Evolutionary conservation across 345 rosid genomes (phyloP).

Genomic region (Brassica juncea): DNA sequence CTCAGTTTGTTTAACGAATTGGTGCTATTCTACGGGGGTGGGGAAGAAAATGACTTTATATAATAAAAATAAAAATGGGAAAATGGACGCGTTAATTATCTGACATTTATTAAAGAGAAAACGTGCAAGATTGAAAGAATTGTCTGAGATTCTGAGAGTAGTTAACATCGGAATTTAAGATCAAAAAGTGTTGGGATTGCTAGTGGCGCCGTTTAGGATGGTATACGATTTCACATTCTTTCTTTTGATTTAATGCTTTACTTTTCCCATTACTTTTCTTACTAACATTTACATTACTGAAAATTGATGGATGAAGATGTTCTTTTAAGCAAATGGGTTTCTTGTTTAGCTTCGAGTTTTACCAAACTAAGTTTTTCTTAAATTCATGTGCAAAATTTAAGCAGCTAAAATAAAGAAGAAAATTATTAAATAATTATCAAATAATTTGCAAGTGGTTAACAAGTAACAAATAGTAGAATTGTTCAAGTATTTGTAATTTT

Average conservation of each 20-base stretch:
- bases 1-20: not conserved
- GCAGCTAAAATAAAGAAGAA: no score
- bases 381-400: no score
- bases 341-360: no score
- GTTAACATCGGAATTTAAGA: not conserved
- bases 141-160: not conserved
- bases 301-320: not conserved
- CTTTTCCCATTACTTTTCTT: not conserved
- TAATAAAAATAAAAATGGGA: not conserved
- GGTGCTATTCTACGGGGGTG: not conserved
- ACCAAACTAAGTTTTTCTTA: no score
- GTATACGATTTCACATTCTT: slow-evolving; percentile 7
- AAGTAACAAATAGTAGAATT: no score
- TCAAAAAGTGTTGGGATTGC: not conserved
- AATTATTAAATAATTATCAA: no score
- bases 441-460: no score
- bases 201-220: slow-evolving; percentile 29
- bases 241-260: not conserved
- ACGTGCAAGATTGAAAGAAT: not conserved
- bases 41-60: not conserved
- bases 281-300: not conserved
- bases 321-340: not conserved
- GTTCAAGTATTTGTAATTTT: no score
- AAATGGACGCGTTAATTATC: not conserved
- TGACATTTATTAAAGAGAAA: not conserved